Percentiles rank a stretch among this genome's conserved stretches.
Conservation (phyloP, 2,329 filamentous ascomycete species). For the Hyphodiscus sp. region DNA sequence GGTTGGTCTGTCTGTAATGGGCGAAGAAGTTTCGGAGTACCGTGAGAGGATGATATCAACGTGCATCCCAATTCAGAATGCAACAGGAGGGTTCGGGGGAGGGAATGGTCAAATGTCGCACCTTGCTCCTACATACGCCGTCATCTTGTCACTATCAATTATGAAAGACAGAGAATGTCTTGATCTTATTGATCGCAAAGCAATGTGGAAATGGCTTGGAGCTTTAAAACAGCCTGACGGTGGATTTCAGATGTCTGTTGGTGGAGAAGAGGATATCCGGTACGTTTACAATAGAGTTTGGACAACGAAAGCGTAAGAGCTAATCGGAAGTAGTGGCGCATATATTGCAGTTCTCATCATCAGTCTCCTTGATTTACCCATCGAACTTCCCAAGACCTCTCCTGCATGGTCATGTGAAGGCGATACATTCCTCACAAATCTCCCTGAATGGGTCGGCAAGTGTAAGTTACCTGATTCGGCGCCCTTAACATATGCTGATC, state of each 20-base stretch:
- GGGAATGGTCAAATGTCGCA: slow-evolving; percentile 89
- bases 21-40: slow-evolving; percentile 63
- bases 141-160: slow-evolving; percentile 69
- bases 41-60: slow-evolving; percentile 66
- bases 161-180: slow-evolving; percentile 71
- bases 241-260: slow-evolving; percentile 80
- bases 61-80: slow-evolving; percentile 75
- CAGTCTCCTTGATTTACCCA: slow-evolving; percentile 74
- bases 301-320: background rate
- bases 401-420: slow-evolving; percentile 58
- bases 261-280: slow-evolving; percentile 90
- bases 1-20: slow-evolving; percentile 66
- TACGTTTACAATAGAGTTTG: slow-evolving; percentile 35
- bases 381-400: slow-evolving; percentile 68
- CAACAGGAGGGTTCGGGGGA: slow-evolving; percentile 80
- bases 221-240: slow-evolving; percentile 79
- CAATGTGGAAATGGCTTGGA: slow-evolving; percentile 89
- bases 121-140: slow-evolving; percentile 82
- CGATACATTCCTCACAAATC: slow-evolving; percentile 60
- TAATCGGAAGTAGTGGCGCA: slow-evolving; percentile 57
- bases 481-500: background rate
- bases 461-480: slow-evolving; percentile 49
- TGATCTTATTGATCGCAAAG: slow-evolving; percentile 69
- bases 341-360: slow-evolving; percentile 87
- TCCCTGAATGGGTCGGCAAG: slow-evolving; percentile 72